phyloP scores from a whole-genome alignment of 345 rosid species.

The Hevea brasiliensis region DNA sequence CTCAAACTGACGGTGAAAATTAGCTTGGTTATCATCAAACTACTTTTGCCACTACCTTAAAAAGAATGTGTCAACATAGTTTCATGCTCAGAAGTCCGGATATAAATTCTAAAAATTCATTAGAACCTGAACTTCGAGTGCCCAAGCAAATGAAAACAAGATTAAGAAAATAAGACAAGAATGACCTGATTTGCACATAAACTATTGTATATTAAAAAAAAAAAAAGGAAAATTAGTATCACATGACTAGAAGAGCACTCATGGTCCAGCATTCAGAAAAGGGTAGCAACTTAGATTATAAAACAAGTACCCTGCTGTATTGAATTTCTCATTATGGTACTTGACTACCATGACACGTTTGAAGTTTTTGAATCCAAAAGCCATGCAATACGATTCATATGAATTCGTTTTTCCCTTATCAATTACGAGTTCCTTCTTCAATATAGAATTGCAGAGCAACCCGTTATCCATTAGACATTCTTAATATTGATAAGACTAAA shows the following conservation, averaged over 20 bases:
- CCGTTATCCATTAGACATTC: background rate
- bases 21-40: background rate
- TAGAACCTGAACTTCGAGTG: background rate
- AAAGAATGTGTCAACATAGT: background rate
- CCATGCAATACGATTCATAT: background rate
- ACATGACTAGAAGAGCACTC: background rate
- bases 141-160: background rate
- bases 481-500: too few relatives aligned
- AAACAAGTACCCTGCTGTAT: background rate
- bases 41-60: background rate
- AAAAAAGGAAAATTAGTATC: background rate
- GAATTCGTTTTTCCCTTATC: background rate
- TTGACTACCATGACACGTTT: slow-evolving; percentile 7
- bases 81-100: too few relatives aligned
- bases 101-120: background rate
- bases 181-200: background rate
- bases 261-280: background rate
- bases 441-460: background rate
- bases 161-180: background rate
- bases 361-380: slow-evolving; percentile 7
- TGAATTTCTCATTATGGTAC: background rate
- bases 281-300: background rate
- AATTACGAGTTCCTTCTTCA: background rate
- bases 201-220: too few relatives aligned
- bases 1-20: background rate